Percentiles rank a stretch among this genome's conserved stretches.
Evolutionary conservation across 257 asterid species (phyloP).

Genomic region (Solanum gandarillasii): DNA sequence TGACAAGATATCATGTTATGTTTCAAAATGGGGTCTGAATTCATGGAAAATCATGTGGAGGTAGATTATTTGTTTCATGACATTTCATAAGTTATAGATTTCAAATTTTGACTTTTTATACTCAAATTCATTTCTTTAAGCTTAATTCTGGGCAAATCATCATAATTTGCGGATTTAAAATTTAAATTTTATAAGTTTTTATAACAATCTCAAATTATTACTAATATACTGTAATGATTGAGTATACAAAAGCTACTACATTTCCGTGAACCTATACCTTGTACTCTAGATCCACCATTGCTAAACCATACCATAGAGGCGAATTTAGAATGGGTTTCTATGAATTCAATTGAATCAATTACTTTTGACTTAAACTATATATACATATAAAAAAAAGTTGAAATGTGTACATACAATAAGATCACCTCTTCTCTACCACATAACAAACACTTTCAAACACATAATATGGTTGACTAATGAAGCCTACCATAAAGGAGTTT

Average conservation of each 20-base stretch:
- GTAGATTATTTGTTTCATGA: background rate
- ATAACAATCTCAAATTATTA: background rate
- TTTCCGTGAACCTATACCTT: background rate
- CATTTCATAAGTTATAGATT: background rate
- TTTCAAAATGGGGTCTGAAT: background rate
- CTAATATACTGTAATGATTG: background rate
- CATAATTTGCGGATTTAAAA: accelerated
- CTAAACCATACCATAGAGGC: background rate
- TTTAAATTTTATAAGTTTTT: background rate
- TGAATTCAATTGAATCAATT: background rate
- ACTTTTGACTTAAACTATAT: background rate
- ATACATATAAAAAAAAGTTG: background rate
- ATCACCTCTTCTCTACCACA: background rate
- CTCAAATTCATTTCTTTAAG: background rate
- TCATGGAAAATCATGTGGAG: background rate
- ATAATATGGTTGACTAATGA: background rate
- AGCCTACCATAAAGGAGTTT: background rate
- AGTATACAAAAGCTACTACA: background rate
- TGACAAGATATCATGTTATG: background rate
- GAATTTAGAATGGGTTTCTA: background rate
- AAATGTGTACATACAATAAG: background rate
- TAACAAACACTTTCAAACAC: background rate
- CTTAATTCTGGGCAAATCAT: background rate
- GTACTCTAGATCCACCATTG: background rate
- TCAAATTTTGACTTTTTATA: background rate